phyloP scores from a whole-genome alignment of 148 eudicot species.

The Vaccinium myrtillus region DNA sequence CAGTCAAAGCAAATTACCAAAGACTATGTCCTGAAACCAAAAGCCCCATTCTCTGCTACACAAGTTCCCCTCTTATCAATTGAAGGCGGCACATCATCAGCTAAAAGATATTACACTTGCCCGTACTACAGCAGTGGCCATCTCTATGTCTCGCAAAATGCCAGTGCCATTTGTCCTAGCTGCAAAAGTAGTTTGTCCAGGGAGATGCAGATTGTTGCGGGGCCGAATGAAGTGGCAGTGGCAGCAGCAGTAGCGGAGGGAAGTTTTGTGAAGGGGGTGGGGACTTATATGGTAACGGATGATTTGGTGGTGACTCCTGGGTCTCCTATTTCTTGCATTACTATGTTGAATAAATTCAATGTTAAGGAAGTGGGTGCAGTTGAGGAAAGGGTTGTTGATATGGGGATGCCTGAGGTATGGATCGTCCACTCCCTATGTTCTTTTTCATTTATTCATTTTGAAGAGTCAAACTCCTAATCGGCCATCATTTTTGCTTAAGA shows the following conservation, averaged over 20 bases:
- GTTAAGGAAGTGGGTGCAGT: neutral
- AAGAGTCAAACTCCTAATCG: no score
- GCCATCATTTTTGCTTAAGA: no score
- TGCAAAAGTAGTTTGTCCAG: neutral
- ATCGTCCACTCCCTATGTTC: no score
- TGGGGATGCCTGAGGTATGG: neutral
- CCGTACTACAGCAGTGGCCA: neutral
- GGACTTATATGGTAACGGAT: slow-evolving; percentile 36
- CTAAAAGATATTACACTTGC: neutral
- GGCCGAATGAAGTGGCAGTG: neutral
- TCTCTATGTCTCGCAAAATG: neutral
- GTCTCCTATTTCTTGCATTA: slow-evolving; percentile 15
- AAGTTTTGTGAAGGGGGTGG: slow-evolving; percentile 20
- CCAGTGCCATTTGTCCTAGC: neutral
- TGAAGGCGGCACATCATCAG: neutral
- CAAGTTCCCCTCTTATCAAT: neutral
- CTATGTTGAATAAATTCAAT: neutral
- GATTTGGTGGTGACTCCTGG: slow-evolving; percentile 29
- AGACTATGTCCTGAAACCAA: neutral
- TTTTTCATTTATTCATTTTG: no score
- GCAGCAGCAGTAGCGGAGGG: neutral
- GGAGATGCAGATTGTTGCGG: neutral
- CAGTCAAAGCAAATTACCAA: neutral
- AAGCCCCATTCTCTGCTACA: no score
- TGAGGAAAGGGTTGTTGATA: neutral